Percentiles rank a stretch among this genome's conserved stretches.
Conservation (phyloP, 2,329 filamentous ascomycete genomes). For the Xylariaceae sp. region DNA sequence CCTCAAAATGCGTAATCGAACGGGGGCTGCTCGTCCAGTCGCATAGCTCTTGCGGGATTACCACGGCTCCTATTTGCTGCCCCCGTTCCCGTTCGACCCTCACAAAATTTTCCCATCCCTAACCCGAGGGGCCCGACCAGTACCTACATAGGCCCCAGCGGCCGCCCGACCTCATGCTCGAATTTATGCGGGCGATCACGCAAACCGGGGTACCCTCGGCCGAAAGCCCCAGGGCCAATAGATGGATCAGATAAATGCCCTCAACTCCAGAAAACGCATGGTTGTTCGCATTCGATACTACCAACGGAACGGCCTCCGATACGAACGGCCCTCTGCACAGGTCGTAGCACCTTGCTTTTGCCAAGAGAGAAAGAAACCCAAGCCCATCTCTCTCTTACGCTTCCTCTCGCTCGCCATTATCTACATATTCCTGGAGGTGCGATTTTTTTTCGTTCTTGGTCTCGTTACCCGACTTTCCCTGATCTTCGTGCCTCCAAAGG, state of each 20-base stretch:
- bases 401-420: background rate
- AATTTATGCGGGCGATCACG: slow-evolving; percentile 5
- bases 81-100: background rate
- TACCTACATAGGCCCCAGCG: background rate
- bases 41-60: background rate
- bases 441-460: background rate
- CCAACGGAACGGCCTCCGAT: slow-evolving; percentile 6
- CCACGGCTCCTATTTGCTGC: slow-evolving; percentile 2
- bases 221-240: slow-evolving; percentile 4
- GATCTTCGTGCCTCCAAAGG: background rate
- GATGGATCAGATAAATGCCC: background rate
- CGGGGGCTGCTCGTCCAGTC: background rate
- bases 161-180: slow-evolving; percentile 7
- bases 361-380: background rate
- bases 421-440: background rate
- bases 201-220: slow-evolving; percentile 2
- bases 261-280: slow-evolving; percentile 2
- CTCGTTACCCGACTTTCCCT: background rate
- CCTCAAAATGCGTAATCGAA: background rate
- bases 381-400: background rate
- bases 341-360: slow-evolving; percentile 5
- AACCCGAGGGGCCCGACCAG: background rate
- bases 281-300: slow-evolving; percentile 3
- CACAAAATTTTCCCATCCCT: background rate
- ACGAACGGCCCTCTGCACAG: slow-evolving; percentile 6